phyloP scores from a whole-genome alignment of 2,329 filamentous ascomycete species.

The Nemania sp. region DNA sequence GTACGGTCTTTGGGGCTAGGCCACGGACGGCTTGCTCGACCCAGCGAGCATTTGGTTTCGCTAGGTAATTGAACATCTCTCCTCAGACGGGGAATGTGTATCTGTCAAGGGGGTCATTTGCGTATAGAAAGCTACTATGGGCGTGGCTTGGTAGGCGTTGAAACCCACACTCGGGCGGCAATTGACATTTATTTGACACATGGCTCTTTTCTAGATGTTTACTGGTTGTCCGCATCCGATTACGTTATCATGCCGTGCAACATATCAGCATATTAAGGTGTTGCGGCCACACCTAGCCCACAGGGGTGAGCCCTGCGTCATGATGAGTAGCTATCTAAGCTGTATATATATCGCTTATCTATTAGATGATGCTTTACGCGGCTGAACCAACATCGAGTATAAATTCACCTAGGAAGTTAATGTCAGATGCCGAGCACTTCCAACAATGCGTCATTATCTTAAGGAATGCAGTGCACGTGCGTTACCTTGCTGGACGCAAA shows the following conservation, averaged over 20 bases:
- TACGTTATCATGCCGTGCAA: too few species aligned
- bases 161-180: conserved; percentile 35
- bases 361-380: too few species aligned
- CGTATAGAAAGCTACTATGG: conserved; percentile 47
- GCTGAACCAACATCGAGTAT: too few species aligned
- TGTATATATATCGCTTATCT: too few species aligned
- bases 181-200: conserved; percentile 33
- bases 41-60: conserved; percentile 39
- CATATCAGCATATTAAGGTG: background rate
- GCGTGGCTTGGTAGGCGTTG: conserved; percentile 41
- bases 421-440: too few species aligned
- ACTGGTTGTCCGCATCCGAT: too few species aligned
- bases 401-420: too few species aligned
- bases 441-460: too few species aligned
- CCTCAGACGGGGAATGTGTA: conserved; percentile 53
- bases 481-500: too few species aligned
- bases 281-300: background rate
- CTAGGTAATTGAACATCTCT: conserved; percentile 54
- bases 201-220: too few species aligned
- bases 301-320: background rate
- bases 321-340: too few species aligned
- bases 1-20: conserved; percentile 30
- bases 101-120: conserved; percentile 53
- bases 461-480: too few species aligned
- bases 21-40: conserved; percentile 25